Evolutionary conservation across 345 rosid species (phyloP), one percentile per base, ranked within the genome.

Genomic region (Salix suchowensis): DNA sequence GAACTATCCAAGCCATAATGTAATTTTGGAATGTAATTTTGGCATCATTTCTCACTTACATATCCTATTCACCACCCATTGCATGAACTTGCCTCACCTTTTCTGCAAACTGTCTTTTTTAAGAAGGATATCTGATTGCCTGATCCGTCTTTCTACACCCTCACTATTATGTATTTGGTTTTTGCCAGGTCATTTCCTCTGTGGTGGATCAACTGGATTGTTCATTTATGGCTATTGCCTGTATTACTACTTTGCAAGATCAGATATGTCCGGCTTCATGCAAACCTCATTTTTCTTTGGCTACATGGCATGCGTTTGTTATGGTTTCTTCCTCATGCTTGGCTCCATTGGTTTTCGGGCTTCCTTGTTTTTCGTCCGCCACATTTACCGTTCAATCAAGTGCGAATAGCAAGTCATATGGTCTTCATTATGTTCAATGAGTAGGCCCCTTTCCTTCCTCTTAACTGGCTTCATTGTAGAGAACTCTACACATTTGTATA

Each of bases 281-380:
- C 89, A 87, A 74, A 81, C 85, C 15, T 87, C 89, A 0, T 84
- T 81, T 85, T 87, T 84, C 81, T 87, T 84, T 14, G 89, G 89
- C 19, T 87, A 87, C 84, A 87, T 87, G 87, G 87, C 87, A 19
- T 87, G 87, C 75, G 73, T 87, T 39, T 87, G 86, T 46, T 87
- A 84, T 13, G 87, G 89, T 12, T 84, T 87, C 76, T 87, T 84
- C 78, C 84, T 87, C 46, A 84, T 84, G 89, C 85, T 87, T 15
- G 87, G 87, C 7, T 52, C 85, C 13, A 79, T 84, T 34, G 89
- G 89, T 12, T 87, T 87, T 75, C 76, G 81, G 14, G 86, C 89
- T 2, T 81, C 85, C 4, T 75, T 87, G 61, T 9, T 87, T 67
- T 87, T 87, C 70, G 87, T 84, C 64, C 84, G 85, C 37, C 89